Conservation (phyloP, 2,329 filamentous ascomycete genomes). For the Xylariales sp. region DNA sequence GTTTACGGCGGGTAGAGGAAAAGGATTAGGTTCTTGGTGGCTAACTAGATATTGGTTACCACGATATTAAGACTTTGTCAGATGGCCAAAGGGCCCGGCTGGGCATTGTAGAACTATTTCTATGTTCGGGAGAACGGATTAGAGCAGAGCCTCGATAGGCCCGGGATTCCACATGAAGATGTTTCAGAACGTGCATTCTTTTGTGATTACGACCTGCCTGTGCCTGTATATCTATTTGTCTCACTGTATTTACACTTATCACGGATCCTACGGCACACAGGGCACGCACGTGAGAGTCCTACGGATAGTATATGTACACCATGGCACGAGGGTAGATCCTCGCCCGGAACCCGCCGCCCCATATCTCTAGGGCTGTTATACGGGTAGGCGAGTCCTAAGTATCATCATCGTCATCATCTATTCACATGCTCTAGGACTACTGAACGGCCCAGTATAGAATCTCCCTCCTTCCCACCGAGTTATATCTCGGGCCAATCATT, state of each 20-base stretch:
- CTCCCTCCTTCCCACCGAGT: background rate
- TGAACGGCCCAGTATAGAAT: no score
- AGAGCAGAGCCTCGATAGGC: slow-evolving; percentile 6
- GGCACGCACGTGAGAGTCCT: slow-evolving; percentile 14
- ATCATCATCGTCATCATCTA: background rate
- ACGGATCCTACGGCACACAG: background rate
- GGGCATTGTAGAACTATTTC: slow-evolving; percentile 2
- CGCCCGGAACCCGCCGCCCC: slow-evolving; percentile 15
- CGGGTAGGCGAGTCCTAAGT: background rate
- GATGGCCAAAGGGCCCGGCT: background rate
- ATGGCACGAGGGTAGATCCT: slow-evolving; percentile 7
- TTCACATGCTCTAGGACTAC: slow-evolving; percentile 3
- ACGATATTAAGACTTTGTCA: slow-evolving; percentile 5
- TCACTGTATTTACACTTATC: background rate
- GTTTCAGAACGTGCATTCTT: background rate
- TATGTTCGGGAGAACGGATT: slow-evolving; percentile 12
- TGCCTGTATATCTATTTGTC: background rate
- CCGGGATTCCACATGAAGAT: background rate
- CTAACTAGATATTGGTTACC: background rate
- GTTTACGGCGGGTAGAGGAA: slow-evolving; percentile 14
- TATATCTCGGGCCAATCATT: slow-evolving; percentile 16
- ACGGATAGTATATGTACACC: background rate
- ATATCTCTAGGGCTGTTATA: background rate
- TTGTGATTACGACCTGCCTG: background rate
- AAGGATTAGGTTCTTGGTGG: background rate